phyloP scores from a whole-genome alignment of 148 eudicot species.

The Cornus suecica region DNA sequence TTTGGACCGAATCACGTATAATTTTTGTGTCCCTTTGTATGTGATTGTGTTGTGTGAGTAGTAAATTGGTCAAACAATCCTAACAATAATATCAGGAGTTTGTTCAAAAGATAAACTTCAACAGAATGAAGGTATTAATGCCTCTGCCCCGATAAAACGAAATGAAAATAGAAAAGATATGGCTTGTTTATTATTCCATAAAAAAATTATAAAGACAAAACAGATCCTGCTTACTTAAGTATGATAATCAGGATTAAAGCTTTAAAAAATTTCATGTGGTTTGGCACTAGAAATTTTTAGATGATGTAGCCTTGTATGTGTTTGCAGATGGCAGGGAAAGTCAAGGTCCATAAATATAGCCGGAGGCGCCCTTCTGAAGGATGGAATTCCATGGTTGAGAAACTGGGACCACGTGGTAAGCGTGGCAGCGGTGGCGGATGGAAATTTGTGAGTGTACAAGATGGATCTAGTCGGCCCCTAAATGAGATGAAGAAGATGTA shows the following conservation, averaged over 20 bases:
- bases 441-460: constrained; percentile 65
- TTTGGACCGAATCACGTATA: too few species aligned
- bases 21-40: too few species aligned
- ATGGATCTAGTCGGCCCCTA: constrained; percentile 82
- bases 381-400: constrained; percentile 71
- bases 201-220: too few species aligned
- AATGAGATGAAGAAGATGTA: constrained; percentile 77
- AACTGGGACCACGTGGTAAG: constrained; percentile 61
- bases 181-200: too few species aligned
- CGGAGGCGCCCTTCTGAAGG: constrained; percentile 78
- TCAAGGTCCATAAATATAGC: constrained; percentile 78
- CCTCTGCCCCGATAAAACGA: not conserved
- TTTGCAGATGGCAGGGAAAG: constrained; percentile 61
- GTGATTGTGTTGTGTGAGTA: too few species aligned
- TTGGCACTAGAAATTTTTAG: not conserved
- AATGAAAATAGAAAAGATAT: not conserved
- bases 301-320: not conserved
- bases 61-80: too few species aligned
- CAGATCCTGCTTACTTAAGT: not conserved
- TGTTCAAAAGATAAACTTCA: constrained; percentile 71
- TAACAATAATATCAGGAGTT: too few species aligned
- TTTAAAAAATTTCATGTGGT: not conserved
- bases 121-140: constrained; percentile 66
- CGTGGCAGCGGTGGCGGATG: constrained; percentile 87
- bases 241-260: not conserved